Evolutionary conservation across 1,284 basidiomycete genomes (phyloP).

Genomic region (Moesziomyces parantarcticus): DNA sequence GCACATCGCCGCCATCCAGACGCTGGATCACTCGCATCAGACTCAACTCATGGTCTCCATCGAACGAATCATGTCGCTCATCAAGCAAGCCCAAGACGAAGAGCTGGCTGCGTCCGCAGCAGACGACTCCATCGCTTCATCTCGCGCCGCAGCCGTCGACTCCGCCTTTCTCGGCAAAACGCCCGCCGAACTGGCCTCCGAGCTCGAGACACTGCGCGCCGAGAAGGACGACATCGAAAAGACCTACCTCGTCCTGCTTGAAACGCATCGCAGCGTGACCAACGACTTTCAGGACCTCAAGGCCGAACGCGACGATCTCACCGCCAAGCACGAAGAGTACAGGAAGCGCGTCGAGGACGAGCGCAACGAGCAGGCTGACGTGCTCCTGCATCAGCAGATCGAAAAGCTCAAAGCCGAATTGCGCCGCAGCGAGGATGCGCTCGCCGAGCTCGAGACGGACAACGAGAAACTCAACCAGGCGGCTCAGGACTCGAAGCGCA

Average conservation of each 20-base stretch:
- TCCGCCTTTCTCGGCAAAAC: conserved; percentile 26
- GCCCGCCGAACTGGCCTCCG: conserved; percentile 72
- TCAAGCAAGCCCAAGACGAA: conserved; percentile 36
- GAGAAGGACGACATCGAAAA: conserved; percentile 75
- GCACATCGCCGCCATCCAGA: conserved; percentile 85
- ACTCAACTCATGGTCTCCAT: conserved; percentile 80
- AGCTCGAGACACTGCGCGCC: conserved; percentile 74
- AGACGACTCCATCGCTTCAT: conserved; percentile 28
- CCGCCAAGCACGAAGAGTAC: conserved; percentile 31
- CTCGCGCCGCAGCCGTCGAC: background rate
- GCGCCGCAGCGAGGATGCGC: conserved; percentile 54
- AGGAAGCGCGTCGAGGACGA: conserved; percentile 50
- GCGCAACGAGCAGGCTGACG: conserved; percentile 49
- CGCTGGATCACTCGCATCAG: conserved; percentile 80
- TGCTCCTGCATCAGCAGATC: conserved; percentile 53
- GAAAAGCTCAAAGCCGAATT: conserved; percentile 54
- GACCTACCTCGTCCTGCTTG: conserved; percentile 78
- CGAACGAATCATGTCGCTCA: conserved; percentile 49
- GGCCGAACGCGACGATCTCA: conserved; percentile 45
- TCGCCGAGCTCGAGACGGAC: conserved; percentile 57
- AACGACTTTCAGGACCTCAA: conserved; percentile 71
- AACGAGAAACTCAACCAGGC: conserved; percentile 47
- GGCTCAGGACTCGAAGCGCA: conserved; percentile 38
- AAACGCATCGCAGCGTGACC: conserved; percentile 79
- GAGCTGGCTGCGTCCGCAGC: conserved; percentile 10